Conservation (phyloP, 768 basidiomycete genomes). For the Trametes elegans region DNA sequence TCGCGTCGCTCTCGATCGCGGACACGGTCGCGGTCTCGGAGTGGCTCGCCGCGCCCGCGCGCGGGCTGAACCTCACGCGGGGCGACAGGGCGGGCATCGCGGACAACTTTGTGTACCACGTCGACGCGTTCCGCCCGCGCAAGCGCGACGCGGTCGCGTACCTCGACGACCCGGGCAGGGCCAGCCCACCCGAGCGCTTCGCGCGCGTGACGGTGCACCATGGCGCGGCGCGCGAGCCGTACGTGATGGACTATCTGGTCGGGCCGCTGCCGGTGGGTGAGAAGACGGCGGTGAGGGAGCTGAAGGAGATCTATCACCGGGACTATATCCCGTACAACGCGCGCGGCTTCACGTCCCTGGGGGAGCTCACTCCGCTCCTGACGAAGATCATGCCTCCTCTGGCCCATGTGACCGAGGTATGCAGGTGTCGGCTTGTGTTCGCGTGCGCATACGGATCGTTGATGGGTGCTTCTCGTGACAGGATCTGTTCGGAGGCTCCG, state of each 20-base stretch:
- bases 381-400: constrained; percentile 35
- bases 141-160: constrained; percentile 49
- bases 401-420: constrained; percentile 41
- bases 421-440: constrained; percentile 6
- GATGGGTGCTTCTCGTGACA: constrained; percentile 16
- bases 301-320: constrained; percentile 52
- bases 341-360: constrained; percentile 35
- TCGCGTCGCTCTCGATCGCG: constrained; percentile 46
- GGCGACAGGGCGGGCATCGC: constrained; percentile 31
- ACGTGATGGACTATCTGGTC: constrained; percentile 54
- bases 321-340: constrained; percentile 54
- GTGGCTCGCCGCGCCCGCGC: constrained; percentile 45
- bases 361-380: constrained; percentile 34
- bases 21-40: constrained; percentile 43
- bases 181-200: constrained; percentile 35
- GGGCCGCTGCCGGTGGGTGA: constrained; percentile 52
- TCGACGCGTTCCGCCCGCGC: constrained; percentile 49
- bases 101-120: constrained; percentile 50
- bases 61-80: constrained; percentile 47
- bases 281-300: constrained; percentile 38
- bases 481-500: constrained; percentile 50
- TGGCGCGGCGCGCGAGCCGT: constrained; percentile 39
- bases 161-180: constrained; percentile 34
- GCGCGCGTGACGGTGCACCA: constrained; percentile 54
- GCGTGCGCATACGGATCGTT: constrained; percentile 2